Conservation (phyloP, 2,329 filamentous ascomycete genomes). For the Penicillium sp. region DNA sequence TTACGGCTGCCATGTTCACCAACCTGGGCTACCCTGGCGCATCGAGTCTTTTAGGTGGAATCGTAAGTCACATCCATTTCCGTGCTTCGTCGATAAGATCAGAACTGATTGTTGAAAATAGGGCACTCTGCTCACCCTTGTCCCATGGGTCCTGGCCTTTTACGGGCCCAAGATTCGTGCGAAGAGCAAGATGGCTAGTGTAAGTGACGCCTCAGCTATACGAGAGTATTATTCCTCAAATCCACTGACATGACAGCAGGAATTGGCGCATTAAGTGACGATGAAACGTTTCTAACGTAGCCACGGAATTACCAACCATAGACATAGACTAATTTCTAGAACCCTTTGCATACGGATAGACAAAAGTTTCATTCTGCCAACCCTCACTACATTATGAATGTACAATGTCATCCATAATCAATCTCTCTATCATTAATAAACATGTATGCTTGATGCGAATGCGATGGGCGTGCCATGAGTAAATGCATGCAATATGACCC, state of each 20-base stretch:
- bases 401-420: too few relatives aligned
- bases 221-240: background rate
- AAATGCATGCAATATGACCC: background rate
- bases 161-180: conserved; percentile 75
- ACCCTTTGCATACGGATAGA: conserved; percentile 3
- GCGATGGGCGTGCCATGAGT: background rate
- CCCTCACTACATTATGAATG: too few relatives aligned
- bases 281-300: background rate
- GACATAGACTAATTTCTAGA: conserved; percentile 12
- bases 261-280: conserved; percentile 19
- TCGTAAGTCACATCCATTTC: conserved; percentile 50
- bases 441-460: background rate
- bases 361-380: background rate
- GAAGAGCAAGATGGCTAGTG: conserved; percentile 74
- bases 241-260: conserved; percentile 16
- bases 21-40: conserved; percentile 71
- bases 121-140: conserved; percentile 65
- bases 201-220: conserved; percentile 33
- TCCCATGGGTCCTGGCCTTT: conserved; percentile 85
- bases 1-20: conserved; percentile 72
- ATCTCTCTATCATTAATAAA: background rate
- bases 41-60: conserved; percentile 72
- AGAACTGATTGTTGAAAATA: conserved; percentile 8
- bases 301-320: background rate
- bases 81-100: too few relatives aligned